Conservation (phyloP, 805 yeast genomes). For the Kuraishia floccosa region DNA sequence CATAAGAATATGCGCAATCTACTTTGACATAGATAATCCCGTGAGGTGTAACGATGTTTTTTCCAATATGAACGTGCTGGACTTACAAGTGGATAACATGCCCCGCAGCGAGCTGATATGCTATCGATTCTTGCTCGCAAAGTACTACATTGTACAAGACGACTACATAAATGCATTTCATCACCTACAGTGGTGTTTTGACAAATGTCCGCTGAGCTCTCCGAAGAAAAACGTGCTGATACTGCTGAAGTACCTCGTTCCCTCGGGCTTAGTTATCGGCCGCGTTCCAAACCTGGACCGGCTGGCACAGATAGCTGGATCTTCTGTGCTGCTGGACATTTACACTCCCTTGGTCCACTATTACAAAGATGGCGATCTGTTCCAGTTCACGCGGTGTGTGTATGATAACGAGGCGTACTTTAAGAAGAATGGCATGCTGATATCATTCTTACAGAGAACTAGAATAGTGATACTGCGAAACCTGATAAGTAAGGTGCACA, state of each 20-base stretch:
- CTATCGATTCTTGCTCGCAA: conserved; percentile 42
- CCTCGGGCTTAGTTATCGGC: conserved; percentile 41
- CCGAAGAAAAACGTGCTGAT: conserved; percentile 19
- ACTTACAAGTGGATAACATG: conserved; percentile 28
- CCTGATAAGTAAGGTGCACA: conserved; percentile 13
- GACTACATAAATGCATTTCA: conserved; percentile 32
- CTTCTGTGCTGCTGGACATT: conserved; percentile 11
- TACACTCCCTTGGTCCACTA: conserved; percentile 25
- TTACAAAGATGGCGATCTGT: conserved; percentile 30
- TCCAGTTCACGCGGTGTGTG: conserved; percentile 20
- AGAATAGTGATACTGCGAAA: conserved; percentile 36
- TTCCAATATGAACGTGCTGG: conserved; percentile 44
- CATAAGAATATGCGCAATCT: conserved; percentile 35
- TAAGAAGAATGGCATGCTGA: conserved; percentile 22
- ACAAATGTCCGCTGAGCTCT: conserved; percentile 17
- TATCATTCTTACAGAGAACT: conserved; percentile 33
- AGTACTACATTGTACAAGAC: conserved; percentile 41
- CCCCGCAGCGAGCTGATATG: conserved; percentile 32
- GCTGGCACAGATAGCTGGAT: conserved; percentile 3
- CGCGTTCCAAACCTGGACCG: conserved; percentile 27
- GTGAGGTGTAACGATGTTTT: conserved; percentile 50
- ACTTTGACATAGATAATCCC: conserved; percentile 42
- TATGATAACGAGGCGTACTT: conserved; percentile 25
- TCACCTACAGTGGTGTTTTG: conserved; percentile 40
- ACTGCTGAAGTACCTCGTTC: conserved; percentile 36